Evolutionary conservation across 306 rosid species (phyloP).

Genomic region (Begonia peltatifolia): DNA sequence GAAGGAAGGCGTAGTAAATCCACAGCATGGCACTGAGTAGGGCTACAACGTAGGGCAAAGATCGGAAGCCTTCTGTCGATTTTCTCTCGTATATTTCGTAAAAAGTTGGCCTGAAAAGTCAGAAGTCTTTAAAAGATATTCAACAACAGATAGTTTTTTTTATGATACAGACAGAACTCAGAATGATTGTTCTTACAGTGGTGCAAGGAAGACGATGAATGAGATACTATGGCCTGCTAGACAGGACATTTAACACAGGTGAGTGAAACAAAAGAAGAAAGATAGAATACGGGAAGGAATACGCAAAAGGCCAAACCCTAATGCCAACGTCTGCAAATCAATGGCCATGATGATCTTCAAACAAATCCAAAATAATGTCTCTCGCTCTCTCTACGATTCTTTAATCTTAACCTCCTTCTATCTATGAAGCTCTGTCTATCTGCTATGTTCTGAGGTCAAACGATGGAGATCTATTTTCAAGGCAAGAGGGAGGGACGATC

Average conservation of each 20-base stretch:
- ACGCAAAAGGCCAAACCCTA: constrained; percentile 79
- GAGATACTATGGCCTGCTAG: constrained; percentile 82
- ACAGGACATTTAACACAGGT: too few relatives aligned
- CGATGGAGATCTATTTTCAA: not conserved
- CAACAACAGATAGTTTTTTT: not conserved
- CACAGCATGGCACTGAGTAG: constrained; percentile 77
- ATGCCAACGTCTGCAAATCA: constrained; percentile 21
- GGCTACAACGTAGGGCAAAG: constrained; percentile 70
- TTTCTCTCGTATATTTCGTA: constrained; percentile 60
- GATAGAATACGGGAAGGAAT: not conserved
- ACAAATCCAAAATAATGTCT: constrained; percentile 1
- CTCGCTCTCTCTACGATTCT: not conserved
- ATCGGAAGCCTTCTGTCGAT: constrained; percentile 62
- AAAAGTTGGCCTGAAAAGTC: constrained; percentile 59
- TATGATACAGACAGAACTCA: too few relatives aligned
- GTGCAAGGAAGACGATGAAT: constrained; percentile 75
- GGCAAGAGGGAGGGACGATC: too few relatives aligned
- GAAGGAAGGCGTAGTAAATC: constrained; percentile 74
- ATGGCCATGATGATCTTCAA: constrained; percentile 33
- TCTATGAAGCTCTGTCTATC: too few relatives aligned
- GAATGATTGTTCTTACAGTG: constrained; percentile 40
- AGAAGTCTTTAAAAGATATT: not conserved
- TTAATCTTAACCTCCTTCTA: too few relatives aligned
- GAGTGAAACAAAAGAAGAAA: too few relatives aligned
- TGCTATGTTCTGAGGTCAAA: not conserved